phyloP scores from a whole-genome alignment of 2,329 filamentous ascomycete species.

The Claviceps sp. region DNA sequence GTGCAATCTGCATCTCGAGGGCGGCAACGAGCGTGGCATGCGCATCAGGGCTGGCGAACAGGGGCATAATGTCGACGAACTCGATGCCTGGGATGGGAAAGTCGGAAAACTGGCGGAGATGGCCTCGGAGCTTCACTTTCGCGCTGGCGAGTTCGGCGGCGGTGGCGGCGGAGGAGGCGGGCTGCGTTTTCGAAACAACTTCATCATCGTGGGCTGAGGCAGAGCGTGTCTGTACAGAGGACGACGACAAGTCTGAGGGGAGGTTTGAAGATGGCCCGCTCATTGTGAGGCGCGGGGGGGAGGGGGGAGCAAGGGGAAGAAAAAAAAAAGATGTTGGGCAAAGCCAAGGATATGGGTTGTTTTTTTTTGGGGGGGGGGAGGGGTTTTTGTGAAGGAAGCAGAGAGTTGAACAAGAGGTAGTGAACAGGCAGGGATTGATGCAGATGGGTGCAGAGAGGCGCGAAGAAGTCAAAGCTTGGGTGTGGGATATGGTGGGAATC shows the following conservation, averaged over 20 bases:
- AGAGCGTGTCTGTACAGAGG: slow-evolving; percentile 14
- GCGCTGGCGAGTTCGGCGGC: slow-evolving; percentile 52
- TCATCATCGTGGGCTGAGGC: slow-evolving; percentile 27
- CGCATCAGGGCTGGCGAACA: slow-evolving; percentile 66
- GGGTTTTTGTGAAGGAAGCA: not conserved
- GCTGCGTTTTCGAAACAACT: slow-evolving; percentile 47
- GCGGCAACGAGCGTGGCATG: slow-evolving; percentile 70
- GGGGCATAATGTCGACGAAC: slow-evolving; percentile 95
- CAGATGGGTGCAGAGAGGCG: no score
- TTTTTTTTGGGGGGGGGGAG: no score
- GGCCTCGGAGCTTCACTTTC: slow-evolving; percentile 56
- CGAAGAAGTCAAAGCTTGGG: no score
- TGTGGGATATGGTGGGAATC: no score
- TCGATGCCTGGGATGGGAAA: slow-evolving; percentile 87
- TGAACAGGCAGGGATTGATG: no score
- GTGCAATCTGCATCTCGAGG: slow-evolving; percentile 67
- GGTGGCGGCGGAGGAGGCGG: slow-evolving; percentile 47
- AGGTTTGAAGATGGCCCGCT: slow-evolving; percentile 14
- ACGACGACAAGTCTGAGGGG: slow-evolving; percentile 10
- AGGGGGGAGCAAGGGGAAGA: slow-evolving; percentile 12
- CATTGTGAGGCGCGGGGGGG: slow-evolving; percentile 20
- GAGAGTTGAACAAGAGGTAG: not conserved
- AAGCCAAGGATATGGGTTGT: not conserved
- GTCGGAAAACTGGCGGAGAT: slow-evolving; percentile 77
- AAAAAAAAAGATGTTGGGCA: slow-evolving; percentile 5